Percentiles rank a stretch among this genome's conserved stretches.
phyloP scores from a whole-genome alignment of 2,329 filamentous ascomycete genomes.

The Zymoseptoria brevis region DNA sequence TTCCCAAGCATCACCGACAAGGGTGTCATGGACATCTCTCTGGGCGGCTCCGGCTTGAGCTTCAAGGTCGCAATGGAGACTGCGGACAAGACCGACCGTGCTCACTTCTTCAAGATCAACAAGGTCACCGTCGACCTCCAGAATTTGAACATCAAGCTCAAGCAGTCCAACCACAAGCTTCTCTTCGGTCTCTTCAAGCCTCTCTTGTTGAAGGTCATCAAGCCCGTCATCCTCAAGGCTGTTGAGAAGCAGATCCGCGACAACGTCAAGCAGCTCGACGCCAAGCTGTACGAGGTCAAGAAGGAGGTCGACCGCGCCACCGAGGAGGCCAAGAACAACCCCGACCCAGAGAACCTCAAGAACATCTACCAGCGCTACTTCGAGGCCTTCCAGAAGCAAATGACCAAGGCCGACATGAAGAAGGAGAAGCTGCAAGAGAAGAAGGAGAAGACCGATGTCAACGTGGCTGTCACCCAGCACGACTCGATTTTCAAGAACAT shows the following conservation, averaged over 20 bases:
- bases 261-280: constrained; percentile 67
- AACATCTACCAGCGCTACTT: constrained; percentile 86
- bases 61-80: constrained; percentile 88
- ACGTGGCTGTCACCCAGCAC: constrained; percentile 75
- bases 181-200: constrained; percentile 84
- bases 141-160: constrained; percentile 62
- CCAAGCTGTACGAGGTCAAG: constrained; percentile 67
- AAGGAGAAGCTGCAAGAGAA: constrained; percentile 46
- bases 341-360: constrained; percentile 61
- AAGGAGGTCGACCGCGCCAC: constrained; percentile 69
- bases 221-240: constrained; percentile 76
- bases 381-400: constrained; percentile 62
- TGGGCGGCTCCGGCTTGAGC: constrained; percentile 79
- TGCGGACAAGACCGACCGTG: constrained; percentile 63
- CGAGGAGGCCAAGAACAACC: constrained; percentile 54
- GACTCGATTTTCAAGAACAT: constrained; percentile 90
- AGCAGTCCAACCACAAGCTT: constrained; percentile 91
- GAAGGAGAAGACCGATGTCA: constrained; percentile 62
- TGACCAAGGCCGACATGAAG: constrained; percentile 72
- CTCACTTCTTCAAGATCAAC: constrained; percentile 91
- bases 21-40: constrained; percentile 79
- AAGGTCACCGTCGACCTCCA: constrained; percentile 45
- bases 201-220: constrained; percentile 72
- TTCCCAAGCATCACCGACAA: constrained; percentile 83
- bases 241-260: constrained; percentile 85